Evolutionary conservation across 805 yeast genomes (phyloP).

Genomic region (Sugiyamaella marilandica): DNA sequence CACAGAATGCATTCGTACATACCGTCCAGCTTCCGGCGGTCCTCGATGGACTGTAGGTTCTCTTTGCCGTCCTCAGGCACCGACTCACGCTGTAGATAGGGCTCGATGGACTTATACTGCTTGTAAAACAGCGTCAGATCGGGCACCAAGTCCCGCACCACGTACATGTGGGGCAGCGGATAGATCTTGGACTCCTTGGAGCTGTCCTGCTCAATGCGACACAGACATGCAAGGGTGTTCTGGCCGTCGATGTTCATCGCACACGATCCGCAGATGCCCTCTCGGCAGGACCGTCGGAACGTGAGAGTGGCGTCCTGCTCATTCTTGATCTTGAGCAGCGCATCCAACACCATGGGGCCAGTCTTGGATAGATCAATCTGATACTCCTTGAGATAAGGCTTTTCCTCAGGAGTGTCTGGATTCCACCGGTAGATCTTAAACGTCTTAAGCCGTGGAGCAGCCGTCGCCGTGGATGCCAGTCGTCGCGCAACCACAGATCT

Average conservation of each 20-base stretch:
- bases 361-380: constrained; percentile 82
- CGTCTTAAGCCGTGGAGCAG: constrained; percentile 62
- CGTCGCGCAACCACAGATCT: constrained; percentile 6
- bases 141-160: constrained; percentile 95
- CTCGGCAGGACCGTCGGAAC: constrained; percentile 97
- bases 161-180: constrained; percentile 97
- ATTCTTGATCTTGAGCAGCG: constrained; percentile 87
- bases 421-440: constrained; percentile 97
- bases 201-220: constrained; percentile 81
- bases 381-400: constrained; percentile 82
- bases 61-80: constrained; percentile 89
- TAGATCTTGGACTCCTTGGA: constrained; percentile 78
- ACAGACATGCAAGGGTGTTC: constrained; percentile 94
- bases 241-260: constrained; percentile 99
- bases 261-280: constrained; percentile 99
- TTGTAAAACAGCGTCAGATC: constrained; percentile 96
- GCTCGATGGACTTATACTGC: constrained; percentile 97
- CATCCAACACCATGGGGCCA: constrained; percentile 98
- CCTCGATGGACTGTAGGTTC: constrained; percentile 83
- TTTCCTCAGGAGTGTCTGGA: constrained; percentile 91
- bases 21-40: constrained; percentile 95
- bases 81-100: constrained; percentile 80
- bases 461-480: constrained; percentile 40
- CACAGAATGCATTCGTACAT: constrained; percentile 95
- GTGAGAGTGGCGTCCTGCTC: constrained; percentile 96